Evolutionary conservation across 768 basidiomycete genomes (phyloP), one percentile per base, ranked within the genome.

Genomic region (Tricholoma bakamatsutake): DNA sequence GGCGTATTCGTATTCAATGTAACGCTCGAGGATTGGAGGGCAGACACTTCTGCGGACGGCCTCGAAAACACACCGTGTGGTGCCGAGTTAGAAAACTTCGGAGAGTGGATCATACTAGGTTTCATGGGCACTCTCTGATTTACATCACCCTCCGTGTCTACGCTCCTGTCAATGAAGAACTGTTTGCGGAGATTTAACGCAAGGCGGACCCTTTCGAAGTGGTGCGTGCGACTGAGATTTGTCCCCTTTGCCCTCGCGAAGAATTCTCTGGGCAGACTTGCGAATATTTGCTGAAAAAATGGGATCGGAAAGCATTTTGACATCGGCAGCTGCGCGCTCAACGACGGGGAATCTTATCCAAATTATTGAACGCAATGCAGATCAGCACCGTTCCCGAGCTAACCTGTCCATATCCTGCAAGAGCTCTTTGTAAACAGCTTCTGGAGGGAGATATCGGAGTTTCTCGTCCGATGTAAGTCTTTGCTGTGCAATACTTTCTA

Each of bases 371-470:
- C 35, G 33, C 17, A 55, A 54, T 30, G 28, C 30, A 4, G 10
- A 34, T 24, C 24, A 42, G 17, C 18, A 45, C 37, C 17, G 11
- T 54, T 52, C 24, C 7, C n/a, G 15, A 47, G 59, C 70, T 60
- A 52, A 83, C 87, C 87, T 78, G 67, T 88, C 85, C 28, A 90
- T 72, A 63, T 90, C 86, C 47, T 87, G 85, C 73, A 84, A 77
- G 12, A 90, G 69, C 59, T 88, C 87, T 55, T 77, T 71, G 59
- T 81, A 73, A n/a, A 81, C 70, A 9, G 68, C 67, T 2, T 86
- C 84, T 47, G 77, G 77, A 1, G 80, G 67, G 64, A 77, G 73
- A 49, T 77, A 76, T 12, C 79, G 72, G 46, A 87, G 65, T 59
- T 80, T 79, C 42, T 73, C 73, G 57, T 87, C 84, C 53, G 77